These are phyloP conservation scores for Geotrichum histeridarum DNA, from an alignment of 1,139 yeast species.

Conservation along the genomic window DNA sequence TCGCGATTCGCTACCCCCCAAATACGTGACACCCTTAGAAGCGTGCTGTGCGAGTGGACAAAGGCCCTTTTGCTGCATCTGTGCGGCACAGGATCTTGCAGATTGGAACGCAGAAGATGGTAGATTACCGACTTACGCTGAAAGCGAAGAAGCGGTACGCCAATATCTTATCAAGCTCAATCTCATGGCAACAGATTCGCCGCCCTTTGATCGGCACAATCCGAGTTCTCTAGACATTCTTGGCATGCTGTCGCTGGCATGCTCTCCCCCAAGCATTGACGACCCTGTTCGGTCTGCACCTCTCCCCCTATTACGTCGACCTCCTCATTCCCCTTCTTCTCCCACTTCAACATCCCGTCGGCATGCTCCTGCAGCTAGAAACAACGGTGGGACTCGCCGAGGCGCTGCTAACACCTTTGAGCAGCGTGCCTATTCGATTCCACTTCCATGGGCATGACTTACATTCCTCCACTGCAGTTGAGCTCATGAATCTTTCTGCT, in stretches of 20 bases:
- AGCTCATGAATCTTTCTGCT: too few relatives aligned
- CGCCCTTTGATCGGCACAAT: conserved; percentile 15
- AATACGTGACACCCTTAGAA: conserved; percentile 19
- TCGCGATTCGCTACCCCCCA: conserved; percentile 32
- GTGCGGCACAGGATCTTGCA: conserved; percentile 6
- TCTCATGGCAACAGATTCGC: conserved; percentile 11
- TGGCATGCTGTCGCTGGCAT: conserved; percentile 12
- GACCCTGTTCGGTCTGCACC: background rate
- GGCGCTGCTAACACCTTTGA: too few relatives aligned
- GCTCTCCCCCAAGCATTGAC: conserved; percentile 12
- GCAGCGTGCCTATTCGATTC: too few relatives aligned
- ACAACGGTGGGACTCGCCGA: too few relatives aligned
- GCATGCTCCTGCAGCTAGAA: too few relatives aligned
- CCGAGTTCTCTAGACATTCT: conserved; percentile 4
- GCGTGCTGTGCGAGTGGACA: background rate
- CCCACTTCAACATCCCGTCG: too few relatives aligned
- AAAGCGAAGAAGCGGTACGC: conserved; percentile 19
- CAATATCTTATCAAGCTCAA: conserved; percentile 15
- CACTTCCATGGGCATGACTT: too few relatives aligned
- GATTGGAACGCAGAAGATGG: conserved; percentile 17
- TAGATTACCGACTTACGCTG: conserved; percentile 14
- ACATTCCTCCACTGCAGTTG: too few relatives aligned
- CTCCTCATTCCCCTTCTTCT: too few relatives aligned
- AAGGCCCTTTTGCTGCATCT: background rate
- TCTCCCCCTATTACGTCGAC: background rate